Evolutionary conservation across 345 rosid species (phyloP), one percentile per base, ranked within the genome.

Genomic region (Citrus medica): DNA sequence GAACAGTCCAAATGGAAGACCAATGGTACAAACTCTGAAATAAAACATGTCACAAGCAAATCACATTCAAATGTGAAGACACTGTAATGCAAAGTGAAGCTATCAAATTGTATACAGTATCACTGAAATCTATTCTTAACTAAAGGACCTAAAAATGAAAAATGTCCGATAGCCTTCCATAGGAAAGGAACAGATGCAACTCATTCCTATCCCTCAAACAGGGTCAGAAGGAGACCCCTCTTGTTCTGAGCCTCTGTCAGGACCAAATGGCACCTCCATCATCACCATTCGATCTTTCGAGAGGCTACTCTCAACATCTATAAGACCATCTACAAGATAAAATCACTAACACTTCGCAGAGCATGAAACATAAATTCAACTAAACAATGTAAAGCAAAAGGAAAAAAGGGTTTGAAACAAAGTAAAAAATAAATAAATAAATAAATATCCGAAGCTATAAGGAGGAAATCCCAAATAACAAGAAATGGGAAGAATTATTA

Each of bases 121-220:
- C 21, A 53, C 58, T 53, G 58, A 16, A 53, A 53, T 53, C 21
- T 53, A 53, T 0, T 17, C 21, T 53, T 46, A 46, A 53, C 7
- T 19, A 53, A 53, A 1, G 58, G 58, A 53, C 56, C 6, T 51
- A 51, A 51, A 51, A 0, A 17, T 53, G 22, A 0, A 53, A 5
- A 53, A 46, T 46, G 51, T 46, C 51, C 14, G 17, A 46, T 3
- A 46, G 14, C 51, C 51, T 46, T 1, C 17, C 51, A 13, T 46
- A 46, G 58, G 58, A 53, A 53, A 53, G 58, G 60, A 82, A 30
- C 79, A 32, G 30, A 3, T 35, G 19, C 13, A 28, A 67, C 38
- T 14, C 55, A 66, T 68, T 61, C 81, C 76, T 74, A 10, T 25
- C 63, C 67, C 79, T 78, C 73, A 73, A 82, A 82, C 81, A 1